Evolutionary conservation across 1,139 yeast genomes (phyloP).

Genomic region (Lodderomyces oxycetoniae): DNA sequence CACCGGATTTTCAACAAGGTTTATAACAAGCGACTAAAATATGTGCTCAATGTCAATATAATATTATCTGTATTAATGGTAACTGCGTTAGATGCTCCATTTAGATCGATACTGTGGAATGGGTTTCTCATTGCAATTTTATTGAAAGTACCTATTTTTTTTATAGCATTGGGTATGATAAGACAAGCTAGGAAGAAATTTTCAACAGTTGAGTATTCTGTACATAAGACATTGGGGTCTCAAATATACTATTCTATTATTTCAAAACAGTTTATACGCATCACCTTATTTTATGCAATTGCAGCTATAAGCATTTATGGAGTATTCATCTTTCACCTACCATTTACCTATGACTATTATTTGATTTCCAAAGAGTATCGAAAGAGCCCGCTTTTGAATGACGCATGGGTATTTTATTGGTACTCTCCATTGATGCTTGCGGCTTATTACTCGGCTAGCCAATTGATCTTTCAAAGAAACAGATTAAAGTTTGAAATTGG

Average conservation of each 20-base stretch:
- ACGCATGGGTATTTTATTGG: conserved; percentile 54
- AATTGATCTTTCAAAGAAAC: conserved; percentile 56
- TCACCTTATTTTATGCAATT: conserved; percentile 30
- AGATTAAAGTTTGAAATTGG: conserved; percentile 50
- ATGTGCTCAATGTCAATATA: conserved; percentile 29
- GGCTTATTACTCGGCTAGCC: conserved; percentile 47
- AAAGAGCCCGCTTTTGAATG: conserved; percentile 56
- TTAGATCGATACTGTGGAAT: conserved; percentile 27
- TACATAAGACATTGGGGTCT: conserved; percentile 46
- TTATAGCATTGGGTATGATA: conserved; percentile 30
- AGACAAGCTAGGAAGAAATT: conserved; percentile 47
- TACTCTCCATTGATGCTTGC: conserved; percentile 26
- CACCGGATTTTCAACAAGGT: conserved; percentile 30
- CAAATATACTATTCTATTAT: conserved; percentile 46
- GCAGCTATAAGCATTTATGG: conserved; percentile 33
- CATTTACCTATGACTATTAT: conserved; percentile 27
- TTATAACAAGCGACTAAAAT: conserved; percentile 32
- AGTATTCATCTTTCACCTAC: conserved; percentile 28
- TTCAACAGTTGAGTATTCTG: conserved; percentile 48
- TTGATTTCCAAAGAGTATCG: conserved; percentile 44
- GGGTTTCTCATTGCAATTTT: conserved; percentile 23
- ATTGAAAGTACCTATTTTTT: conserved; percentile 31
- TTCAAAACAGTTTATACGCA: conserved; percentile 35
- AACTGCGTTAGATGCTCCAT: conserved; percentile 25
- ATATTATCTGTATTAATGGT: conserved; percentile 26